Evolutionary conservation across 1,139 yeast species (phyloP).

Genomic region (Diutina ranongensis): DNA sequence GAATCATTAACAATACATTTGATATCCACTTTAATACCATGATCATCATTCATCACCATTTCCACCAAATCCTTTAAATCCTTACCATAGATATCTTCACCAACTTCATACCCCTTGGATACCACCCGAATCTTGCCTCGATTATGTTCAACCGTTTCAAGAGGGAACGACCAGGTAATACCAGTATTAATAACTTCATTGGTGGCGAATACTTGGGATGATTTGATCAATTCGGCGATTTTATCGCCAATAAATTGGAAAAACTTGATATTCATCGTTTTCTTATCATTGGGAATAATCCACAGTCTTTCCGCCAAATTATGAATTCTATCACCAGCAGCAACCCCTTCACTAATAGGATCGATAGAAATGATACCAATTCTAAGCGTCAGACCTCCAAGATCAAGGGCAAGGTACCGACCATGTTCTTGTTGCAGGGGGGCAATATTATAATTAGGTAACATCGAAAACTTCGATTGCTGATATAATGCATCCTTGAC

Average conservation of each 20-base stretch:
- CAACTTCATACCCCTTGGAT: constrained; percentile 39
- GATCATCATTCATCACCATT: constrained; percentile 15
- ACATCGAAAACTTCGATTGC: constrained; percentile 29
- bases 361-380: constrained; percentile 33
- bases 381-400: constrained; percentile 46
- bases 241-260: constrained; percentile 29
- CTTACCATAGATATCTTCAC: constrained; percentile 24
- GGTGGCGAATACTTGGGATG: constrained; percentile 15
- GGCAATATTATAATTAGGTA: constrained; percentile 30
- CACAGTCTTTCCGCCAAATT: constrained; percentile 27
- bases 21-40: constrained; percentile 19
- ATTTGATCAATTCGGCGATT: constrained; percentile 19
- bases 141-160: constrained; percentile 31
- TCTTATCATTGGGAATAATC: constrained; percentile 28
- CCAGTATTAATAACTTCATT: constrained; percentile 25
- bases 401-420: constrained; percentile 34
- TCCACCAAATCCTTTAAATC: constrained; percentile 35
- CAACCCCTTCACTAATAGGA: constrained; percentile 8
- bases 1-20: constrained; percentile 31
- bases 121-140: constrained; percentile 35
- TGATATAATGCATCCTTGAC: constrained; percentile 20
- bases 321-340: constrained; percentile 14
- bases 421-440: constrained; percentile 37
- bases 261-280: constrained; percentile 26
- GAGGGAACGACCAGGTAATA: constrained; percentile 50